Base-by-base conservation (phyloP, 1,284 basidiomycete species). In the Volvariella surrecta region DNA sequence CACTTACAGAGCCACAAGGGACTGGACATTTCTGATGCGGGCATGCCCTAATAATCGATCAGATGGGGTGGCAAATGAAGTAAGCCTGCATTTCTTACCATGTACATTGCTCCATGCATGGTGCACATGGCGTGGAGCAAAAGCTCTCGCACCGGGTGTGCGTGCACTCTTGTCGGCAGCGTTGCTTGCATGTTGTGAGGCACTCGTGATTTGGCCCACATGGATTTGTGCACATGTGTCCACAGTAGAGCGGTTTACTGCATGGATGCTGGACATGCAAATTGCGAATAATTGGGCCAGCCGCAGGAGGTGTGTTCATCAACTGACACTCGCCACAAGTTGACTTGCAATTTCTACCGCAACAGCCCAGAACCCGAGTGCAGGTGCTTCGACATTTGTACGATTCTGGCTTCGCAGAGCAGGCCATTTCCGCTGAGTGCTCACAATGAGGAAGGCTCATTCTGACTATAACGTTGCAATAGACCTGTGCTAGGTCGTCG, bases 1-100 rank as follows among this genome's bases (percentile, higher is more conserved):
- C 4, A 65, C 77, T 62, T 46, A 83, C 82, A 15, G 79, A 80
- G 10, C 80, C 82, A 51, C 85, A 88, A 0, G 79, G 73, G n/a
- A 84, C 68, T 2, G 73, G 73, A 46, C 84, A 87, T 1, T 44
- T 39, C 19, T 68, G 53, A 48, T 84, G 79, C 3, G 63, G 49
- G 52, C 83, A 86, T 6, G 39, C 52, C 76, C 73, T 76, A 40
- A 7, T 16, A 19, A 42, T 34, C 19, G 24, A 44, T 31, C 6
- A 6, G 6, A 28, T 6, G 11, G 11, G 11, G 24, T 11, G 24
- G 24, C 6, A 6, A 28, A 34, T 42, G 24, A 37, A 28, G 6
- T 31, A 20, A 16, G n/a, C 8, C 20, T 7, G 32, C 2, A 38
- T 8, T 21, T n/a, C 2, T 54, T 47, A 70, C 79, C 82, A 85